phyloP scores from a whole-genome alignment of 75 land plant species.

The Azolla pinnata region DNA sequence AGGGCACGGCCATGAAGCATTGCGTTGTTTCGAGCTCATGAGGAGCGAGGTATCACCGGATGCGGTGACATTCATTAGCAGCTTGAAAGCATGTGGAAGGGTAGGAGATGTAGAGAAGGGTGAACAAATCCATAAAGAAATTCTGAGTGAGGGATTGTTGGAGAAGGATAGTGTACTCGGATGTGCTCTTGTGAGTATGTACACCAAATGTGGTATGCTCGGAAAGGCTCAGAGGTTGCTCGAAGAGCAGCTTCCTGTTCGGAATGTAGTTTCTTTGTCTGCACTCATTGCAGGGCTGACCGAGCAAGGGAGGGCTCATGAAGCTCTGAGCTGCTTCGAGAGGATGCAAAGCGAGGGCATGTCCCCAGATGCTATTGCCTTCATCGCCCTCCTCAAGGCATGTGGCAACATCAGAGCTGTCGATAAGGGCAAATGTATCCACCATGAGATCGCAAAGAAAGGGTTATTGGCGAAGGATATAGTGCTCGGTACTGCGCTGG shows the following conservation, averaged over 20 bases:
- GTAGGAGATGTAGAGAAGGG: conserved; percentile 11
- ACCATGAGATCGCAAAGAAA: conserved; percentile 24
- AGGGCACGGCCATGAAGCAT: conserved; percentile 7
- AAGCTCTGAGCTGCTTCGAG: conserved; percentile 14
- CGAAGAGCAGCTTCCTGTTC: conserved; percentile 11
- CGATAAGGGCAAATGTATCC: conserved; percentile 36
- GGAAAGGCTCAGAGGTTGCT: conserved; percentile 10
- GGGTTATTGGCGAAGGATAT: conserved; percentile 31
- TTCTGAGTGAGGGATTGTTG: conserved; percentile 4
- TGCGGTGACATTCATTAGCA: conserved; percentile 8
- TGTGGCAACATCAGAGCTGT: conserved; percentile 30
- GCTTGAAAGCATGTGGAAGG: conserved; percentile 15
- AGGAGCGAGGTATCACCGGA: conserved; percentile 7
- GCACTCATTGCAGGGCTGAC: conserved; percentile 19
- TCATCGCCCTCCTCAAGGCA: conserved; percentile 33
- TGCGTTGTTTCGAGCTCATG: conserved; percentile 15
- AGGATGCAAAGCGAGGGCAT: conserved; percentile 16
- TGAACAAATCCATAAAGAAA: conserved; percentile 1
- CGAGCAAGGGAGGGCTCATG: conserved; percentile 11
- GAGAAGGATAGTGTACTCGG: conserved; percentile 1
- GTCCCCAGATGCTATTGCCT: conserved; percentile 13
- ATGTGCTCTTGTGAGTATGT: conserved; percentile 19
- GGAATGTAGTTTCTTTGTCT: conserved; percentile 22
- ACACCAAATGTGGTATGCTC: conserved; percentile 17
- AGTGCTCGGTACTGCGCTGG: conserved; percentile 44